A percentile compares a stretch with the other conserved stretches of the same genome.
These are phyloP conservation scores for Xerophyta viscosa DNA, from an alignment of 106 monocot species.

Conservation along the genomic window DNA sequence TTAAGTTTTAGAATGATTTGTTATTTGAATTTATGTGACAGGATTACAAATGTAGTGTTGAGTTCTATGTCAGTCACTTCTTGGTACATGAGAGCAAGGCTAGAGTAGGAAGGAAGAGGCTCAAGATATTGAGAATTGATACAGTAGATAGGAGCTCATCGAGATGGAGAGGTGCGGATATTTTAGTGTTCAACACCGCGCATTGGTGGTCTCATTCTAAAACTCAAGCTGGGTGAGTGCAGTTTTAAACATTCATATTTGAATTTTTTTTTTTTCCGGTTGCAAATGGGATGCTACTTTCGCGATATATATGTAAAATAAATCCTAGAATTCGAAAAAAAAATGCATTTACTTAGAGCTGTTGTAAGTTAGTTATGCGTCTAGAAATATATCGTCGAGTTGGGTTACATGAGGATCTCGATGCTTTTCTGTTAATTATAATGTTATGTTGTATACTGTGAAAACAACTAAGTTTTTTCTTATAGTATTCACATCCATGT, in stretches of 20 bases:
- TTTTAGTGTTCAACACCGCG: constrained; percentile 82
- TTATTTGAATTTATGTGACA: constrained; percentile 20
- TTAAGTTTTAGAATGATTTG: constrained; percentile 2
- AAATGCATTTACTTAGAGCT: no score
- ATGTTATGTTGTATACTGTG: no score
- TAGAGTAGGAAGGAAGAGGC: constrained; percentile 43
- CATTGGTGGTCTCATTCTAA: constrained; percentile 97
- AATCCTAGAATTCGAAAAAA: no score
- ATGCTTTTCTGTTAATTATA: no score
- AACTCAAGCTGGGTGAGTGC: constrained; percentile 78
- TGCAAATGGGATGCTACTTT: no score
- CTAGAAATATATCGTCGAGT: no score
- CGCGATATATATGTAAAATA: no score
- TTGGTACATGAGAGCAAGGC: constrained; percentile 83
- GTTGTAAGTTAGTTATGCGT: no score
- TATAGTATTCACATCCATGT: no score
- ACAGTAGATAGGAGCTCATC: constrained; percentile 66
- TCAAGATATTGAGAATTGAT: constrained; percentile 61
- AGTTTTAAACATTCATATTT: background rate
- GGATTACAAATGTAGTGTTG: constrained; percentile 92
- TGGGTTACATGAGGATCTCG: no score
- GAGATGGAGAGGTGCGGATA: constrained; percentile 84
- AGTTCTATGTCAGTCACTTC: constrained; percentile 81
- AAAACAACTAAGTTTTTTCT: no score
- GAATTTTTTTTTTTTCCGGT: background rate